A percentile compares a stretch with the other conserved stretches of the same genome.
Conservation (phyloP, 257 asterid species). For the Nicotiana paniculata region DNA sequence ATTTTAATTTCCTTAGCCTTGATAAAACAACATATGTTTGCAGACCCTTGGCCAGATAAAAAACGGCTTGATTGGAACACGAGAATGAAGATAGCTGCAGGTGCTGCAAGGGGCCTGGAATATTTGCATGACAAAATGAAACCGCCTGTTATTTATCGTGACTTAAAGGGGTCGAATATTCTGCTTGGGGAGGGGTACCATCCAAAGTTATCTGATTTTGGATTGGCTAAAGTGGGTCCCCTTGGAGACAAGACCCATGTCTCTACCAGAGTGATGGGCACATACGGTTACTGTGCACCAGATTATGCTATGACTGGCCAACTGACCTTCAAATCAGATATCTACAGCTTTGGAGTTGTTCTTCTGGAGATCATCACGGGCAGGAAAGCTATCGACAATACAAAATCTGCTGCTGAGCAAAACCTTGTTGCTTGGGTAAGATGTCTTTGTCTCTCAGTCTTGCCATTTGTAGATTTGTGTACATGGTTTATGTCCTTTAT, state of each 20-base stretch:
- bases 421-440: conserved; percentile 69
- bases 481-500: background rate
- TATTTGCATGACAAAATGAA: conserved; percentile 71
- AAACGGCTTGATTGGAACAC: conserved; percentile 58
- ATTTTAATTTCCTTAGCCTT: background rate
- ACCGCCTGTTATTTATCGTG: conserved; percentile 70
- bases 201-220: conserved; percentile 77
- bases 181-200: conserved; percentile 63
- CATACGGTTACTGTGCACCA: conserved; percentile 83
- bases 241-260: conserved; percentile 72
- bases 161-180: conserved; percentile 69
- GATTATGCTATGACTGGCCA: conserved; percentile 85
- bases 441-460: background rate
- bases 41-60: conserved; percentile 28
- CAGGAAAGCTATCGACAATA: conserved; percentile 57
- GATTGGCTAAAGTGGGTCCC: conserved; percentile 75
- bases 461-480: background rate
- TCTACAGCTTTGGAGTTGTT: conserved; percentile 81
- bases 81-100: conserved; percentile 77
- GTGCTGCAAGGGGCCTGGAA: conserved; percentile 74
- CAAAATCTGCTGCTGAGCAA: conserved; percentile 32
- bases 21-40: conserved; percentile 6
- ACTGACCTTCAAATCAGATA: conserved; percentile 69
- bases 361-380: conserved; percentile 76
- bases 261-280: conserved; percentile 86